These are phyloP conservation scores for Xanthoceras sorbifolium DNA, from an alignment of 345 rosid genomes.

Conservation along the genomic window DNA sequence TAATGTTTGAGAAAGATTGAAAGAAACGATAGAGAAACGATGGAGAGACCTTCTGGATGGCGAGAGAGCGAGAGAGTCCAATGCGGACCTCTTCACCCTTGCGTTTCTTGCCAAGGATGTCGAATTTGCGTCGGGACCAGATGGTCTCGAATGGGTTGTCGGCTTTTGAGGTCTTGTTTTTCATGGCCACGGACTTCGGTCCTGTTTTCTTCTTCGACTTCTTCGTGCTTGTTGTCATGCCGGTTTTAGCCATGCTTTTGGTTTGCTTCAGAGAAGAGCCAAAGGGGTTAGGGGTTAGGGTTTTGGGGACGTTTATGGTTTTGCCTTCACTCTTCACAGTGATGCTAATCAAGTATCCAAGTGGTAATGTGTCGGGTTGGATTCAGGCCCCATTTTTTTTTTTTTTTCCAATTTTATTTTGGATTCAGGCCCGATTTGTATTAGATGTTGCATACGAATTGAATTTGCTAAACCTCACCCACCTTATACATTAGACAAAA, in stretches of 20 bases:
- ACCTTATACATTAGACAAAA: too few species aligned
- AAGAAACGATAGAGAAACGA: neutral
- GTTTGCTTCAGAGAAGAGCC: neutral
- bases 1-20: neutral
- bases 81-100: constrained; percentile 82
- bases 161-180: constrained; percentile 43
- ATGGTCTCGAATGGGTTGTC: constrained; percentile 78
- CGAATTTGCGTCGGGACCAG: constrained; percentile 87
- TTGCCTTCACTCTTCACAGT: too few species aligned
- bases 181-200: constrained; percentile 67
- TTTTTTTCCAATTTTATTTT: too few species aligned
- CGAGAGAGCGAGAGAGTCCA: constrained; percentile 66
- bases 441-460: too few species aligned
- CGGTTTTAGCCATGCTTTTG: constrained; percentile 31
- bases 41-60: constrained; percentile 57
- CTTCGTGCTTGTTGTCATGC: constrained; percentile 21
- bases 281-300: constrained; percentile 8
- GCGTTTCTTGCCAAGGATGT: constrained; percentile 81
- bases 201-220: constrained; percentile 45
- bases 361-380: neutral
- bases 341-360: neutral
- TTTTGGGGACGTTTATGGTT: neutral
- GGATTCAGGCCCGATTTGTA: too few species aligned
- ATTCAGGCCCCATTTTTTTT: neutral
- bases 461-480: too few species aligned